These are phyloP conservation scores for Sporothrix pseudoabietina DNA, from an alignment of 2,329 filamentous ascomycete species.

Conservation along the genomic window DNA sequence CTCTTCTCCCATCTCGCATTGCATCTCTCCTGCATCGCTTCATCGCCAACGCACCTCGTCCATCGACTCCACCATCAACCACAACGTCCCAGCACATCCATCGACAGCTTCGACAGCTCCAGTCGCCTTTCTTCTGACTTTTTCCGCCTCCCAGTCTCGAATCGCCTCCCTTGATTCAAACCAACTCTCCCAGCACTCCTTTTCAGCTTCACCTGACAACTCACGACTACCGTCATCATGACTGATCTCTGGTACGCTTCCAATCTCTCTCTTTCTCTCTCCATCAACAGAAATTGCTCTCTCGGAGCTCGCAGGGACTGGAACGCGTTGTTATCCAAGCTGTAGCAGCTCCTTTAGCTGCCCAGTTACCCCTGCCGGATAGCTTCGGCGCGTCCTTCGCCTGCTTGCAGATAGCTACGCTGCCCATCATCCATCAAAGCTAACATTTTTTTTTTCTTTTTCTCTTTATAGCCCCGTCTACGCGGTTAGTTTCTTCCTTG, in stretches of 20 bases:
- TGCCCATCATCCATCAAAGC: conserved; percentile 1
- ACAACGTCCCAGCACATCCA: conserved; percentile 9
- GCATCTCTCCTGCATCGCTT: conserved; percentile 20
- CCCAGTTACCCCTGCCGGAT: neutral
- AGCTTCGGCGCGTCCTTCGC: conserved; percentile 25
- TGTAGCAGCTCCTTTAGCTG: neutral
- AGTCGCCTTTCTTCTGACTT: conserved; percentile 5
- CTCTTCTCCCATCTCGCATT: conserved; percentile 26
- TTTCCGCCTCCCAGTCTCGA: neutral
- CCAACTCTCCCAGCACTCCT: conserved; percentile 19
- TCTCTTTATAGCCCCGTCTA: conserved; percentile 78
- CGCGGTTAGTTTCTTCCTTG: conserved; percentile 74
- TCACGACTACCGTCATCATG: conserved; percentile 32
- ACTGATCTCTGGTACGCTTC: conserved; percentile 35
- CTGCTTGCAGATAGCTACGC: neutral
- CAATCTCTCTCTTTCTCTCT: neutral
- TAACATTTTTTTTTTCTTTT: conserved; percentile 23
- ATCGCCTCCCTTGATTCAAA: conserved; percentile 15
- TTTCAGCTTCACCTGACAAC: conserved; percentile 5
- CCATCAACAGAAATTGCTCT: neutral
- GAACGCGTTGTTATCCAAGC: neutral
- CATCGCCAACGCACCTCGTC: conserved; percentile 29
- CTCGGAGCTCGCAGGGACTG: neutral
- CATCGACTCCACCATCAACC: conserved; percentile 31
- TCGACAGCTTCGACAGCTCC: conserved; percentile 27